Percentiles rank a stretch among this genome's conserved stretches.
phyloP scores from a whole-genome alignment of 2,329 filamentous ascomycete genomes.

The Didymosphaeria variabile region DNA sequence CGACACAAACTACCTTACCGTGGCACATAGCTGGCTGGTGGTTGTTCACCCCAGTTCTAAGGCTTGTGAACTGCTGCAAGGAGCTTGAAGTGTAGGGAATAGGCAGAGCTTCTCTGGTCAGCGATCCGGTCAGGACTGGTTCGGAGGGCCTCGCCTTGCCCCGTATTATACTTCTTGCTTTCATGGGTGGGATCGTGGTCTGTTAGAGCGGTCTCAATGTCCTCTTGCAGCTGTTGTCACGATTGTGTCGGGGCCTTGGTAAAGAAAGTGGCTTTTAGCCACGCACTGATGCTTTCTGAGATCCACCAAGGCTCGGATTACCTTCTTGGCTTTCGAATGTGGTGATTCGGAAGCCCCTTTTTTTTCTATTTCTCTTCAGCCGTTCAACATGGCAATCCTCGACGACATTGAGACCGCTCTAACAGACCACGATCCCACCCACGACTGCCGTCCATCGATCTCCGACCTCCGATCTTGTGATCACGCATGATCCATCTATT shows the following conservation, averaged over 20 bases:
- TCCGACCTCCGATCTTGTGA: neutral
- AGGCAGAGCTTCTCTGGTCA: neutral
- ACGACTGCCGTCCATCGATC: neutral
- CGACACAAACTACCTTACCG: neutral
- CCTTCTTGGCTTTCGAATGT: conserved; percentile 1
- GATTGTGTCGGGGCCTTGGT: neutral
- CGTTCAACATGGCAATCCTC: neutral
- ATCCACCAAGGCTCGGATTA: neutral
- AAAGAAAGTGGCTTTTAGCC: neutral
- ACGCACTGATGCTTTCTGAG: neutral
- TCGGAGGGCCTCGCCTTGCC: neutral
- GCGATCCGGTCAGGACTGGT: neutral
- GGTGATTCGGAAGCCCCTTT: conserved; percentile 3
- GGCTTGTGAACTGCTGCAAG: neutral
- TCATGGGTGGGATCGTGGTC: neutral
- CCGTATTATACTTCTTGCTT: neutral
- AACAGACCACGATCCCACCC: neutral
- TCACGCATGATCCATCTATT: neutral
- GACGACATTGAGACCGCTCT: neutral
- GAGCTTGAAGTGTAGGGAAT: neutral
- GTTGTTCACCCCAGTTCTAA: neutral
- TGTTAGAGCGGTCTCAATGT: neutral
- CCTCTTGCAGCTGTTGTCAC: neutral
- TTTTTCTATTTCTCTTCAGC: neutral
- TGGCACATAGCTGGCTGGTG: neutral